These are phyloP conservation scores for Massarina eburnea DNA, from an alignment of 2,329 filamentous ascomycete species.

Conservation along the genomic window DNA sequence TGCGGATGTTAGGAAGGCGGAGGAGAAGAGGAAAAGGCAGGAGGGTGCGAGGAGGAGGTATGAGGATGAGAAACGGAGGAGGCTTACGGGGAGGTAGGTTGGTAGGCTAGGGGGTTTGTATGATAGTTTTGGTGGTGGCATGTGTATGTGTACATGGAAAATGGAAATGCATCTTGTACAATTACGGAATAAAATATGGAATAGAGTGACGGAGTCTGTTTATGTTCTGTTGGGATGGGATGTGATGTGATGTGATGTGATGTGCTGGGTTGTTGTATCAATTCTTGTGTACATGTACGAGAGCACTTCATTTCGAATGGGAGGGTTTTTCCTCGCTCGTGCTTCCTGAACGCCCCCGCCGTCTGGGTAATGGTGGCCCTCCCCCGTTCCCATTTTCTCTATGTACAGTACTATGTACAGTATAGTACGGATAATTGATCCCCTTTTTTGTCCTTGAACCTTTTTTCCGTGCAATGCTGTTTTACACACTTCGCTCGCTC, in stretches of 20 bases:
- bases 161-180: constrained; percentile 2
- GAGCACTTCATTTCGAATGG: not conserved
- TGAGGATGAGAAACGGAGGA: constrained; percentile 28
- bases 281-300: constrained; percentile 11
- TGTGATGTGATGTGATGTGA: no score
- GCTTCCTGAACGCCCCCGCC: no score
- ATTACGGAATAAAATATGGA: not conserved
- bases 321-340: no score
- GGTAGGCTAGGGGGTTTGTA: constrained; percentile 20
- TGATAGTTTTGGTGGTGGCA: constrained; percentile 12
- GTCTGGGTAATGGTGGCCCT: no score
- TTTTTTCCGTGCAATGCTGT: no score
- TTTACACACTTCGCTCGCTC: no score
- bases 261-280: no score
- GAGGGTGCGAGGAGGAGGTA: constrained; percentile 32
- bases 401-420: constrained; percentile 13
- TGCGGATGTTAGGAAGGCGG: constrained; percentile 18
- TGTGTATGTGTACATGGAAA: constrained; percentile 1
- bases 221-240: no score
- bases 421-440: no score
- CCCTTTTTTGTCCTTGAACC: no score
- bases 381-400: constrained; percentile 1
- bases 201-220: no score
- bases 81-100: constrained; percentile 30
- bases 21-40: constrained; percentile 23